phyloP scores from a whole-genome alignment of 257 asterid species.

The Jasminum sambac region DNA sequence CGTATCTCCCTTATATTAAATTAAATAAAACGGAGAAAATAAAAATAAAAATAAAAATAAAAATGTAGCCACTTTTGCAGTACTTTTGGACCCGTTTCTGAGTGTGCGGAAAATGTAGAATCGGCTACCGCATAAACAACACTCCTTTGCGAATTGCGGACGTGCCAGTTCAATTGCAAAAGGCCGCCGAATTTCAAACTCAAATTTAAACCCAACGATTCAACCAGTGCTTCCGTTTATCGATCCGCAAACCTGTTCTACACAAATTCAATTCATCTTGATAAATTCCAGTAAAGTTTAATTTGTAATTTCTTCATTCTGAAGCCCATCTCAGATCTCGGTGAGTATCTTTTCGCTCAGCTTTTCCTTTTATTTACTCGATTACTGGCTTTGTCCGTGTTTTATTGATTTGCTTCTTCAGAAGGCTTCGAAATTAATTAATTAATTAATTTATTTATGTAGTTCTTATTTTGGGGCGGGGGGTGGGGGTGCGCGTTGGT shows the following conservation, averaged over 20 bases:
- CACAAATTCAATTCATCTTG: neutral
- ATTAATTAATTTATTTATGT: neutral
- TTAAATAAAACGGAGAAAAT: no score
- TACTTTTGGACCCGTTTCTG: no score
- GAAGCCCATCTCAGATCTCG: conserved; percentile 23
- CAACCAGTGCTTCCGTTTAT: neutral
- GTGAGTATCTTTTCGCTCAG: conserved; percentile 25
- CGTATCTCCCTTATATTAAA: no score
- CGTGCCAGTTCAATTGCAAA: neutral
- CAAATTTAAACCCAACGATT: neutral
- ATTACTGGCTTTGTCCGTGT: neutral
- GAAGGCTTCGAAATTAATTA: conserved; percentile 24
- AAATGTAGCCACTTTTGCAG: no score
- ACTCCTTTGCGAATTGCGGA: no score
- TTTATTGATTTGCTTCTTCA: neutral
- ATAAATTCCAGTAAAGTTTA: no score
- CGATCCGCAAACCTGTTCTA: neutral
- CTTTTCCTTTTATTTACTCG: neutral
- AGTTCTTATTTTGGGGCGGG: neutral
- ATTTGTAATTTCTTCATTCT: conserved; percentile 22
- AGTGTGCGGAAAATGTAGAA: no score
- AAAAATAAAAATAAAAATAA: no score
- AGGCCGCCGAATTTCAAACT: neutral
- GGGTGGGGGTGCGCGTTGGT: no score
- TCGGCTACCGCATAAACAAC: no score